Evolutionary conservation across 371 early-diverging fungal species (phyloP), one percentile per base, ranked within the genome.

Genomic region (Lichtheimia hyalospora): DNA sequence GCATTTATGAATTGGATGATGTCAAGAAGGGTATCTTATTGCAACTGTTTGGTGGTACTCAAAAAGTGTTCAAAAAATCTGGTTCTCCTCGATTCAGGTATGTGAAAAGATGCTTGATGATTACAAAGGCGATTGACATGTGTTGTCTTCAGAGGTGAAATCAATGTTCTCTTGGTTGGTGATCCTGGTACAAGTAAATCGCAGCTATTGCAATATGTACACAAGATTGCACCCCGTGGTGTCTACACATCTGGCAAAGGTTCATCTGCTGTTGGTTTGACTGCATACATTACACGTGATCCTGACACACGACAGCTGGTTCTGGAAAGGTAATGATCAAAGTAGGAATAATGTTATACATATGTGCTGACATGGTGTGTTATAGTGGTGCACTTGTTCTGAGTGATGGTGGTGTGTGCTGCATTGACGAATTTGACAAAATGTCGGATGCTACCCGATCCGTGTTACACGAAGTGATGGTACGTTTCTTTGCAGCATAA

Each of bases 371-470:
- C 15, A 13, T 51, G n/a, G 1, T 27, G 23, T 28, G 12, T 49
- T 14, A 14, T 49, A 89, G 97, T 74, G 99, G 99, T 81, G 99
- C 99, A 0, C 79, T 99, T 48, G 99, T 99, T 1, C 84, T 99
- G 60, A 91, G 94, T 73, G 99, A 99, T 73, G 95, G 95, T 58
- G 99, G 99, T 61, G 79, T 99, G 3, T 99, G 99, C 75, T 99
- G 99, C 78, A 99, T 99, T 69, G 99, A 99, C 81, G 99, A 99
- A 77, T 99, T 99, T 82, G 98, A 97, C 76, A 97, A 97, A 74
- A 98, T 99, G 98, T 90, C 93, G 16, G 99, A 99, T 58, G 67
- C 91, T 10, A 99, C 99, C 40, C 89, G 99, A 14, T 90, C 97
- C 6, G 92, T 97, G 12, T 84, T 99, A 58, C 99, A 99, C 79